Base-by-base conservation (phyloP, 805 yeast genomes). In the Saccharomycopsis vini region DNA sequence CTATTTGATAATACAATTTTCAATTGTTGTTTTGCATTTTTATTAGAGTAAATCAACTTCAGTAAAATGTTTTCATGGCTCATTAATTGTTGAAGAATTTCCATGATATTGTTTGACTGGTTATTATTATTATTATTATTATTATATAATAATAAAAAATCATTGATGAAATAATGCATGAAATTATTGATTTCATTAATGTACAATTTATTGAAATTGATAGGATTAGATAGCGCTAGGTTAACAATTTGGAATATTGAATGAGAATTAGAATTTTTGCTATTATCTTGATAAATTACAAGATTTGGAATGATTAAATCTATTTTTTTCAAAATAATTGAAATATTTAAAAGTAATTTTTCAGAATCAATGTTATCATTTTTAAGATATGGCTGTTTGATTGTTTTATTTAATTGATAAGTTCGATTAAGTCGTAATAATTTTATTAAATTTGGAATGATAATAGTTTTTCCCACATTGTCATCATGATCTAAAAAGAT, bases 281-380 rank as follows among this genome's bases (percentile, higher is more conserved):
- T 9, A 15, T 5, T 6, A 31, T 31, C 6, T 10, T 18, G 5
- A 24, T 37, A 37, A 26, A 15, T 24, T 4, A n/a, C 13, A 18
- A 37, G 5, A 37, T 37, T 37, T 5, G 40, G n/a, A 4, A 37
- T 24, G n/a, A 37, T 37, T 7, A 37, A 4, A 12, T 40, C 38
- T 4, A 40, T 22, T 18, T 34, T 40, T 20, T 40, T 40, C 23
- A 40, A 33, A 7, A 40, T 33, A 7, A 34, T 22, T 18, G 33
- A 32, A 16, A 15, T 4, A 20, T 40, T 40, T 9, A 40, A 5
- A 16, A 40, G 23, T 6, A 39, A 13, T 29, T 28, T 19, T 7
- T 35, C 28, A 21, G n/a, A 7, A 13, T 21, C 10, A 20, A 20
- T 35, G 5, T 7, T 6, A 35, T 35, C 29, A 10, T 30, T 30